These are phyloP conservation scores for Pisolithus marmoratus DNA, from an alignment of 768 basidiomycete genomes.

Conservation along the genomic window DNA sequence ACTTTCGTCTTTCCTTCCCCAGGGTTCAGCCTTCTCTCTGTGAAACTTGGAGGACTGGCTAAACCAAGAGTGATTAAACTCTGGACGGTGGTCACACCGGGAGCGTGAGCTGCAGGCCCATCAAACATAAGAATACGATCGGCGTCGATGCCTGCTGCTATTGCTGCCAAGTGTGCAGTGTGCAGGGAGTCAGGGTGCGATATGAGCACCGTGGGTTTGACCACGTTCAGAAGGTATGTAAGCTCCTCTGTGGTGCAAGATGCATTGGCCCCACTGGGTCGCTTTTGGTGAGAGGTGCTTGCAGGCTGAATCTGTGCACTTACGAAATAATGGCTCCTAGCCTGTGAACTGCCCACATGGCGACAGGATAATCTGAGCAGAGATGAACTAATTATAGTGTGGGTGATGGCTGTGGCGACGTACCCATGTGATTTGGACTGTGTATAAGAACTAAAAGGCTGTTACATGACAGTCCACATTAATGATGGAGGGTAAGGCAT, in stretches of 20 bases:
- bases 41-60: constrained; percentile 32
- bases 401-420: constrained; percentile 5
- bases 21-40: constrained; percentile 39
- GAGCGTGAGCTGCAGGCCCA: neutral
- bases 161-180: constrained; percentile 26
- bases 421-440: constrained; percentile 61
- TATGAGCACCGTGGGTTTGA: constrained; percentile 25
- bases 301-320: constrained; percentile 11
- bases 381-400: constrained; percentile 1
- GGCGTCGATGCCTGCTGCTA: constrained; percentile 23
- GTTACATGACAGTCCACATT: neutral
- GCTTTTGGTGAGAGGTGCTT: neutral
- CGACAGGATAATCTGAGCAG: constrained; percentile 46
- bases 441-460: constrained; percentile 49
- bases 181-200: constrained; percentile 23
- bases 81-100: constrained; percentile 32
- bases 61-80: constrained; percentile 43
- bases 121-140: constrained; percentile 25
- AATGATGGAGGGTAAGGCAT: constrained; percentile 8
- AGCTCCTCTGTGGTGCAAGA: constrained; percentile 29
- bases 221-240: constrained; percentile 26
- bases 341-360: constrained; percentile 55
- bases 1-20: constrained; percentile 59
- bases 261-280: constrained; percentile 29
- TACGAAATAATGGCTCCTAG: constrained; percentile 57